These are phyloP conservation scores for Vaccinium macrocarpon DNA, from an alignment of 148 eudicot species.

Conservation along the genomic window DNA sequence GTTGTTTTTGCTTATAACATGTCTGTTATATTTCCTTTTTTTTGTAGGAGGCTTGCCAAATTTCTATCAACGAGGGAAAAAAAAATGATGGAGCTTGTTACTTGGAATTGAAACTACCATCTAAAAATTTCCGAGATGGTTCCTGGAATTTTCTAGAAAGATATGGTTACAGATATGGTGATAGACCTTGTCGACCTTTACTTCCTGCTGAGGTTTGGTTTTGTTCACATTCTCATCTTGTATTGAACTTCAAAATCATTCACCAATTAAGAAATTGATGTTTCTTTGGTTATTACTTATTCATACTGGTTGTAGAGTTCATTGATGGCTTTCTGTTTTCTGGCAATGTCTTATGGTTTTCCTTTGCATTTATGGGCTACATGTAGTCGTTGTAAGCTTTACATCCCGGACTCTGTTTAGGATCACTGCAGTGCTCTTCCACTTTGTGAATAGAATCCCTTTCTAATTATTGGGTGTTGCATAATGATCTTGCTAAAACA, in stretches of 20 bases:
- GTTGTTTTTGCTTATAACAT: background rate
- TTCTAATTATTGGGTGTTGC: background rate
- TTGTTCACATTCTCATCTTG: too few relatives aligned
- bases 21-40: background rate
- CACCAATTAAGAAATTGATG: background rate
- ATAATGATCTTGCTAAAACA: too few relatives aligned
- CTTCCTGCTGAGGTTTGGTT: slow-evolving; percentile 83
- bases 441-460: background rate
- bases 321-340: background rate
- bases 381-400: background rate
- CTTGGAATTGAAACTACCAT: slow-evolving; percentile 61
- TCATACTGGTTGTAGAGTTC: background rate
- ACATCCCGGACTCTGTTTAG: background rate
- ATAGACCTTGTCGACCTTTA: slow-evolving; percentile 54
- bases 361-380: background rate
- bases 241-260: background rate
- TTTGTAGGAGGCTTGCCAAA: slow-evolving; percentile 66
- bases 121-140: slow-evolving; percentile 39
- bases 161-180: slow-evolving; percentile 80
- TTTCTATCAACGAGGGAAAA: slow-evolving; percentile 57
- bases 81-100: slow-evolving; percentile 63
- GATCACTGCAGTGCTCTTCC: background rate
- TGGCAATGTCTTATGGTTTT: background rate
- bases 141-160: slow-evolving; percentile 67
- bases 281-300: background rate